Base-by-base conservation (phyloP, 371 early-diverging fungal genomes). In the Syncephalastrum sp. region DNA sequence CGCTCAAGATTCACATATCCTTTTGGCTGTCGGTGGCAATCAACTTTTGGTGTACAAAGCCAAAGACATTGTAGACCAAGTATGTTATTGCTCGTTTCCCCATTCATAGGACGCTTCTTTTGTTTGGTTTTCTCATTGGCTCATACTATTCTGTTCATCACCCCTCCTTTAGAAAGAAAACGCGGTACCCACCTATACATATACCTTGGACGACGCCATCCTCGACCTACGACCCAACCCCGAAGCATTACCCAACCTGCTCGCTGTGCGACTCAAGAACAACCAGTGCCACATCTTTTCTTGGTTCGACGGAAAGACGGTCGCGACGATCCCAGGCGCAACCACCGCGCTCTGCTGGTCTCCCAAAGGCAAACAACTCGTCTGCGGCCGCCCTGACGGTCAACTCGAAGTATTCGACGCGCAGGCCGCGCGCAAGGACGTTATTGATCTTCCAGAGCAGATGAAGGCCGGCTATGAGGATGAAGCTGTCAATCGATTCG, bases 351-450 rank as follows among this genome's bases (percentile, higher is more conserved):
- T 79, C 6, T 81, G 77, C 46, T 82, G 83, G 83, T 81, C 81
- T 14, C 81, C 70, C 19, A 82, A 79, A 55, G 83, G 83, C 59
- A 81, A 77, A 42, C 83, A 82, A 48, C 57, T 82, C 46, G 70
- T 73, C 2, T 74, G 74, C 43, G 83, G 83, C 41, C 65, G 56
- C n/a, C 41, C 47, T 15, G 57, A 68, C 45, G 83, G 81, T 13
- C 45, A 53, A 13, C 50, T 82, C 8, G 49, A 54, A 1, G 70
- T 72, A 25, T 81, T 64, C 61, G 74, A 71, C 47, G 53, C 56
- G 0, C 56, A 63, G 12, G 83, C 76, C 3, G 58, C 17, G 5
- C 16, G 41, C 4, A 79, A 76, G 51, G 63, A 58, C 29, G 44
- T 52, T 15, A 54, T 69, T 14, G 33, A 33, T 10, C 33, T 64